Base-by-base conservation (phyloP, 345 rosid genomes). In the Melaleuca quinquenervia region DNA sequence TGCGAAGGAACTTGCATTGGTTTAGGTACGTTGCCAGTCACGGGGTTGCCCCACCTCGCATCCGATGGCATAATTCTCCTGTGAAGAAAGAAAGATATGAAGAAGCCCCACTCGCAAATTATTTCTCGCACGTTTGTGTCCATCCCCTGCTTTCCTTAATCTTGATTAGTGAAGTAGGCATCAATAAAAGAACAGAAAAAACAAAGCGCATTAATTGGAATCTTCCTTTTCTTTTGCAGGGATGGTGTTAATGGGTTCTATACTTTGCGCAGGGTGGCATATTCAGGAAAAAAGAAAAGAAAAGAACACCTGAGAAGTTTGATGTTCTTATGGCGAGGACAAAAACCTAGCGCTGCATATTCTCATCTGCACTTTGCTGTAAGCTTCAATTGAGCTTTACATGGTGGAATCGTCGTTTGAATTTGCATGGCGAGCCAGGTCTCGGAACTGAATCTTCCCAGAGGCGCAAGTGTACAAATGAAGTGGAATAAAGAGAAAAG, bases 401-500 rank as follows among this genome's bases (percentile, higher is more conserved):
- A 29, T 49, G 41, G 86, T 9, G 44, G 56, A 36, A 70, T 70
- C 48, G 13, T 18, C 9, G 48, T 36, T 70, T 70, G 78, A 70
- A 70, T 64, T 51, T 16, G 21, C 24, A 64, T 4, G 78, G 44
- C 0, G 78, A 41, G 78, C 32, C 78, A 20, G 78, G 78, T 6
- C 48, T 70, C 24, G 8, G 78, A 21, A 36, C 24, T 20, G 78
- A 18, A 18, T 36, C 78, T 70, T 36, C 78, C 45, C 76, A 36
- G 76, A 85, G 80, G 86, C 83, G 15, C 83, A n/a, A 32, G 83
- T 10, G 83, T 32, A 85, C 74, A 85, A 76, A 85, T 2, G 83
- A 85, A 53, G 36, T 50, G 84, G 87, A 78, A 85, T 85, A 85
- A 85, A 85, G 87, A 45, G 83, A 76, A 62, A 85, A n/a, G n/a